Base-by-base conservation (phyloP, 495 filamentous ascomycete genomes). In the Hypoxylon subgilvum region DNA sequence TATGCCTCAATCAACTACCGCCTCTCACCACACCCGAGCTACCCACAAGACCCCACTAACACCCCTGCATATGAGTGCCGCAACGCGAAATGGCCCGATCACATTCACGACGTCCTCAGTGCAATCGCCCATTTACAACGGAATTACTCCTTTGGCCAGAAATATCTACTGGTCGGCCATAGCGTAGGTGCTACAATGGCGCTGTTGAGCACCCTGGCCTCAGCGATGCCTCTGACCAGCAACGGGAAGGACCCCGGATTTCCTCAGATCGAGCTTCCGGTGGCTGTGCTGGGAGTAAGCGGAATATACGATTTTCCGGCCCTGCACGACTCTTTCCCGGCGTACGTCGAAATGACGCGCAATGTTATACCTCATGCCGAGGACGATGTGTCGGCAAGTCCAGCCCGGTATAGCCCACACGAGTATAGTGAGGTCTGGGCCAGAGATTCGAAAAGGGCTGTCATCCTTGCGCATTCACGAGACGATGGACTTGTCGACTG, bases 1-100 rank as follows among this genome's bases (percentile, higher is more conserved):
- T 78, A 91, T 58, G 88, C 86, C 30, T 88, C 86, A 2, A 74
- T 96, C 51, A 85, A 89, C 60, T 95, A 96, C 78, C 85, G 91
- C 16, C 82, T 96, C 17, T 91, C 86, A 16, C 79, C 89, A 0
- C 83, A 94, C 69, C 87, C 88, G 0, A 49, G 66, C 6, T 76
- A 84, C 68, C 79, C 86, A 0, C 78, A 82, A 57, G 73, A 82
- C 63, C 72, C 73, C 36, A 52, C 46, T 12, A 55, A n/a, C 17
- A 54, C 41, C 53, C 68, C 57, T 19, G 54, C 65, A 4, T 4
- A 18, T 14, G 13, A 9, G 10, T 17, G 65, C 46, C 75, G 76
- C 28, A 69, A 71, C 43, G 85, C 84, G 1, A 73, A 66, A 13
- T 90, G 95, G 61, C 92, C 92, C 0, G 84, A 88, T 35, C 90